Conservation (phyloP, 768 basidiomycete genomes). For the Multifurca ochricompacta region DNA sequence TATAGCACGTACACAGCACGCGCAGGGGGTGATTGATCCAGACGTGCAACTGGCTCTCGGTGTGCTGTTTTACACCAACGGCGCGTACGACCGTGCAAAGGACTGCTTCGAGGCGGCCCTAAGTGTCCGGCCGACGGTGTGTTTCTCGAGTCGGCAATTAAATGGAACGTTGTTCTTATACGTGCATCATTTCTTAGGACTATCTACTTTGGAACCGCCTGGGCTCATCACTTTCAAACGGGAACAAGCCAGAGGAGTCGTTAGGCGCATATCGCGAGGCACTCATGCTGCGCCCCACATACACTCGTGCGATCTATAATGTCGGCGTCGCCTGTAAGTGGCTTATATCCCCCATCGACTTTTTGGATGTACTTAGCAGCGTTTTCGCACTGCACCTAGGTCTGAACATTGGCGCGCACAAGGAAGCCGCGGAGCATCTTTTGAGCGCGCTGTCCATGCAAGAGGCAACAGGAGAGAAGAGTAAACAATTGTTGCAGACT, state of each 20-base stretch:
- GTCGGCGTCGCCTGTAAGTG: constrained; percentile 93
- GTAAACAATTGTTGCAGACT: constrained; percentile 85
- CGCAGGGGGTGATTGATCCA: constrained; percentile 63
- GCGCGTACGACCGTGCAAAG: constrained; percentile 80
- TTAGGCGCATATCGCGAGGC: constrained; percentile 86
- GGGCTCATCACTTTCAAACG: constrained; percentile 92
- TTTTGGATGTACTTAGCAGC: constrained; percentile 4
- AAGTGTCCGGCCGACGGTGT: constrained; percentile 62
- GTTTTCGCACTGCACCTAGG: constrained; percentile 39
- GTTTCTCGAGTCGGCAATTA: constrained; percentile 17
- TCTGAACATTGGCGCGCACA: constrained; percentile 89
- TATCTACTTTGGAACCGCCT: constrained; percentile 94
- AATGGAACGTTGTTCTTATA: neutral
- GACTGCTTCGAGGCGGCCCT: constrained; percentile 93
- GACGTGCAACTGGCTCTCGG: constrained; percentile 93
- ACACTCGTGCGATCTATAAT: constrained; percentile 96
- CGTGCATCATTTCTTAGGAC: constrained; percentile 42
- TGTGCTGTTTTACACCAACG: constrained; percentile 84
- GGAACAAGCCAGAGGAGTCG: constrained; percentile 90
- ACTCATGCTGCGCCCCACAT: constrained; percentile 83
- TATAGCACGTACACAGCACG: constrained; percentile 78
- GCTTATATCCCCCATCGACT: neutral
- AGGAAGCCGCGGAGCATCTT: constrained; percentile 96
- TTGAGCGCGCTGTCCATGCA: constrained; percentile 78
- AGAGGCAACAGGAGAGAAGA: constrained; percentile 61